Evolutionary conservation across 352 stramenopile genomes (phyloP), one percentile per base, ranked within the genome.

Genomic region (Phytophthora cactorum): DNA sequence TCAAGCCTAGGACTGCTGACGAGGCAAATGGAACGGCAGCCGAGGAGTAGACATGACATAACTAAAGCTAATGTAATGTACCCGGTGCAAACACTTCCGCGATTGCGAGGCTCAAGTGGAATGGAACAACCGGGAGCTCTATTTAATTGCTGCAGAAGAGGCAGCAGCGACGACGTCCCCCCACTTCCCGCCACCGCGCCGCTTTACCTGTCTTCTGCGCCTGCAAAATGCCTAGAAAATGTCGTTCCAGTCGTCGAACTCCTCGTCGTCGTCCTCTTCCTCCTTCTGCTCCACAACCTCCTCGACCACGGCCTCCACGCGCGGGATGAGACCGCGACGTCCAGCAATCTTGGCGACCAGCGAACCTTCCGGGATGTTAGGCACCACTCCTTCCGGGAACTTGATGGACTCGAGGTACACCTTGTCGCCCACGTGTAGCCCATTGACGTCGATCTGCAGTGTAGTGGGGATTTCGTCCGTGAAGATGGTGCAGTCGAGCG

Each of bases 201-300:
- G 59, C 41, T 59, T 52, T 17, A 50, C 32, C 55, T 54, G 43
- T 66, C 54, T 62, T 32, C 29, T 66, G 46, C 52, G 2, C 41
- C 7, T 63, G 36, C 52, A 67, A 55, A 22, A 46, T 22, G 57
- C 44, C 75, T 91, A 95, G 81, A 95, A 95, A 61, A 95, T 92
- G 66, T 95, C 87, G 68, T 93, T 93, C 87, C 87, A 95, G 53
- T 91, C 81, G 63, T 96, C 85, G 55, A 95, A 93, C 77, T 95
- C 84, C 51, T 94, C 84, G 34, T 84, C 70, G 5, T 80, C 72
- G 2, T 89, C 86, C 5, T 79, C 70, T 5, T 89, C 79, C 49
- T 91, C 84, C 44, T 83, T 69, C 54, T 93, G 76, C 29, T 90
- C 82, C 31, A 91, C 84, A 14, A 90, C 80, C 61, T 93, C 84